phyloP scores from a whole-genome alignment of 2,329 filamentous ascomycete species.

The Tolypocladium tropicale region DNA sequence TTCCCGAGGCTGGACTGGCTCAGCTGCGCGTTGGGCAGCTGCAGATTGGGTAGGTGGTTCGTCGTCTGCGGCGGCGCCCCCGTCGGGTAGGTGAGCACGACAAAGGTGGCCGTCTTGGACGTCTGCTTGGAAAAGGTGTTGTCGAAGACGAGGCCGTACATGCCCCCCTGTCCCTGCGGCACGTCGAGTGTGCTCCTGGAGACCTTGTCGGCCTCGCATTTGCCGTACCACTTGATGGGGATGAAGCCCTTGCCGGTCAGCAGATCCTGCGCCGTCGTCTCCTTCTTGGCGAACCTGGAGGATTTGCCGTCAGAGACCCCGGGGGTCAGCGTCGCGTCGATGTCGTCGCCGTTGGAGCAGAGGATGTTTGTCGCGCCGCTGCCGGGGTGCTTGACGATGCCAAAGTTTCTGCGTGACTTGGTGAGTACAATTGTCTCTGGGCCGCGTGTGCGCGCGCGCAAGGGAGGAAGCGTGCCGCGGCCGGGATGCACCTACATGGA shows the following conservation, averaged over 20 bases:
- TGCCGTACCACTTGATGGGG: constrained; percentile 76
- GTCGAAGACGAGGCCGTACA: constrained; percentile 95
- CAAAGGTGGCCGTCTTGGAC: constrained; percentile 90
- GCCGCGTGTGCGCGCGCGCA: background rate
- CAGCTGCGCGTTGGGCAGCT: constrained; percentile 23
- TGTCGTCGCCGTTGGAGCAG: constrained; percentile 29
- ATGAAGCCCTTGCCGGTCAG: constrained; percentile 58
- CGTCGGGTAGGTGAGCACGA: constrained; percentile 87
- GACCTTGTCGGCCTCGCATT: constrained; percentile 93
- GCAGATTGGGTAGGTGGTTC: constrained; percentile 55
- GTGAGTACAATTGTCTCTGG: constrained; percentile 5
- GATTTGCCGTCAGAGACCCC: constrained; percentile 33
- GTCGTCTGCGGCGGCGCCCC: constrained; percentile 66
- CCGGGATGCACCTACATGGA: constrained; percentile 51
- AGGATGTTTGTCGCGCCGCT: constrained; percentile 43
- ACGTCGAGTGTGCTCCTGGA: constrained; percentile 86
- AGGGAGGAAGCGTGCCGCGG: background rate
- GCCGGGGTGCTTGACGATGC: constrained; percentile 93
- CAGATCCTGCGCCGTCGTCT: constrained; percentile 52
- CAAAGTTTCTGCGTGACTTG: constrained; percentile 61
- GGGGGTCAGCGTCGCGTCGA: constrained; percentile 32
- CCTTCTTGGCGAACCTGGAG: constrained; percentile 42
- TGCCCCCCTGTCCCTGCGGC: constrained; percentile 62
- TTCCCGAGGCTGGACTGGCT: constrained; percentile 45
- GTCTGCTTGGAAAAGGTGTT: constrained; percentile 96